phyloP scores from a whole-genome alignment of 2,329 filamentous ascomycete genomes.

The Juglanconis juglandina region DNA sequence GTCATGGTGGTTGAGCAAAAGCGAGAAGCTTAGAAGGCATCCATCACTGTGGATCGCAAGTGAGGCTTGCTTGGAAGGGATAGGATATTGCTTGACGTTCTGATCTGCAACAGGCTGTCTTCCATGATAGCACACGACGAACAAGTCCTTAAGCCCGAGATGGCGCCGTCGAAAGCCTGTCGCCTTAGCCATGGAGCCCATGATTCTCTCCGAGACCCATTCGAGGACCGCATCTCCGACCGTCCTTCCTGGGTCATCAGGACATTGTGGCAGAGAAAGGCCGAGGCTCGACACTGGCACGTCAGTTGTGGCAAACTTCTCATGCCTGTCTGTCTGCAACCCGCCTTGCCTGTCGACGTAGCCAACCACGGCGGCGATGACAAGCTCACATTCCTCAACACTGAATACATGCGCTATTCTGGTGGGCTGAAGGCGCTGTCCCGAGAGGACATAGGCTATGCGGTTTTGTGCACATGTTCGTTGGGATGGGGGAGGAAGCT shows the following conservation, averaged over 20 bases:
- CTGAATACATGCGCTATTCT: neutral
- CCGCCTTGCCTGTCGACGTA: slow-evolving; percentile 11
- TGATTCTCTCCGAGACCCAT: slow-evolving; percentile 4
- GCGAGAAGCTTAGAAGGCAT: slow-evolving; percentile 15
- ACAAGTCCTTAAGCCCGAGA: slow-evolving; percentile 15
- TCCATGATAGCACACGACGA: slow-evolving; percentile 13
- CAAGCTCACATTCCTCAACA: slow-evolving; percentile 6
- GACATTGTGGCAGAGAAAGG: neutral
- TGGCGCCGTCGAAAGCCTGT: slow-evolving; percentile 10
- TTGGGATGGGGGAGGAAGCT: slow-evolving; percentile 2
- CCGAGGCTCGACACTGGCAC: slow-evolving; percentile 14
- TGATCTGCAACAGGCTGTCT: neutral
- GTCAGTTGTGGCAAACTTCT: slow-evolving; percentile 16
- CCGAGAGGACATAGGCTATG: slow-evolving; percentile 13
- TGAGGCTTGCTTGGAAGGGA: slow-evolving; percentile 16
- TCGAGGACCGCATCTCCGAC: slow-evolving; percentile 1
- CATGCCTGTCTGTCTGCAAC: slow-evolving; percentile 11
- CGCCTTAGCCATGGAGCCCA: slow-evolving; percentile 2
- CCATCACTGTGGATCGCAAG: slow-evolving; percentile 16
- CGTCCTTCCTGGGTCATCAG: neutral
- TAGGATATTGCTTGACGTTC: neutral
- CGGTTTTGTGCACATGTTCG: slow-evolving; percentile 16
- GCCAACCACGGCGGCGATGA: slow-evolving; percentile 8
- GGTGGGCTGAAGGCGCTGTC: slow-evolving; percentile 14
- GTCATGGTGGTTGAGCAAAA: slow-evolving; percentile 13